These are phyloP conservation scores for Blepharisma stoltei DNA, from an alignment of 73 alveolate species.

Conservation along the genomic window DNA sequence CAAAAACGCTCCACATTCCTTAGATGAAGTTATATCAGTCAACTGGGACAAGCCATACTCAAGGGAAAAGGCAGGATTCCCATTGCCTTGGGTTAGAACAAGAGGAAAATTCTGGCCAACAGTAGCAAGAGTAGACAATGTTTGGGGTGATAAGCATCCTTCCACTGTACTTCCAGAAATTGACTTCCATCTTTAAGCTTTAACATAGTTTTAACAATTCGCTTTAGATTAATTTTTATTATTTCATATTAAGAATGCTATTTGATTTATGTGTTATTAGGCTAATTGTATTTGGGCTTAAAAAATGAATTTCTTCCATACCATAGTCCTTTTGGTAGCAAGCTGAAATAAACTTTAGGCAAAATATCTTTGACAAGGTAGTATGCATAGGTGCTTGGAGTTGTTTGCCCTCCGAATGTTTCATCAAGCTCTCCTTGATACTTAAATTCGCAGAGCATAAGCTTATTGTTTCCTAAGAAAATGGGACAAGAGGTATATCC, in stretches of 20 bases:
- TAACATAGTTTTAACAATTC: no score
- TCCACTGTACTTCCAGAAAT: slow-evolving; percentile 20
- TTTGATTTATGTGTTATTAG: no score
- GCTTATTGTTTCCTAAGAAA: slow-evolving; percentile 64
- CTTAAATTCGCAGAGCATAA: slow-evolving; percentile 76
- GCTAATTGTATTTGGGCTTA: slow-evolving; percentile 38
- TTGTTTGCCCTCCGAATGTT: slow-evolving; percentile 64
- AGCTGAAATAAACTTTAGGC: slow-evolving; percentile 74
- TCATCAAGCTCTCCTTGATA: slow-evolving; percentile 63
- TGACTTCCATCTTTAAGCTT: slow-evolving; percentile 23
- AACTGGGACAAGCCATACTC: slow-evolving; percentile 81
- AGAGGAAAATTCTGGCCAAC: slow-evolving; percentile 93
- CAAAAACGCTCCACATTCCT: slow-evolving; percentile 92
- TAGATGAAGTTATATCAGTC: slow-evolving; percentile 46
- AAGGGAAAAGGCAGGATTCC: slow-evolving; percentile 93
- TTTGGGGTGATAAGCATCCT: slow-evolving; percentile 88
- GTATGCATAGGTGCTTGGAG: slow-evolving; percentile 56
- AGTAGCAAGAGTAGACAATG: slow-evolving; percentile 86
- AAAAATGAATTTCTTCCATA: slow-evolving; percentile 53
- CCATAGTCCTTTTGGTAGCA: slow-evolving; percentile 71
- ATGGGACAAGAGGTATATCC: slow-evolving; percentile 84
- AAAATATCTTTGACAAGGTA: slow-evolving; percentile 62
- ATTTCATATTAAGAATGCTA: no score
- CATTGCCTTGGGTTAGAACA: slow-evolving; percentile 78
- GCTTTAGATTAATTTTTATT: no score